phyloP scores from a whole-genome alignment of 176 grass and related monocot species.

The Carex kokanica region DNA sequence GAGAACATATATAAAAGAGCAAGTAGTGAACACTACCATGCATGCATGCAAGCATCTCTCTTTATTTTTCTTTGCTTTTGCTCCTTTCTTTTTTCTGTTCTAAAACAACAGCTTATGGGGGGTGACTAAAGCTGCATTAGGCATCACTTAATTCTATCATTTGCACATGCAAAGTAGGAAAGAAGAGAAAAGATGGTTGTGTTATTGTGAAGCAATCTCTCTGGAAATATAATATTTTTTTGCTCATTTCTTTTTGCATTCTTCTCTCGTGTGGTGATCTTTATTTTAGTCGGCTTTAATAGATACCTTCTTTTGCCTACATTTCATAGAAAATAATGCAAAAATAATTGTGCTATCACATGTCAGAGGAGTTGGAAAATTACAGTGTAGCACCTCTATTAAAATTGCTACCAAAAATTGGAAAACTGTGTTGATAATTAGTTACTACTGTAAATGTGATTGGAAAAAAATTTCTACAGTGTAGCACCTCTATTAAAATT shows the following conservation, averaged over 20 bases:
- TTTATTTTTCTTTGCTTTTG: slow-evolving; percentile 39
- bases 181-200: slow-evolving; percentile 60
- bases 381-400: not conserved
- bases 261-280: not conserved
- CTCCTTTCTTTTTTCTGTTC: slow-evolving; percentile 22
- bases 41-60: slow-evolving; percentile 20
- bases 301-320: not conserved
- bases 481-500: not conserved
- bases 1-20: slow-evolving; percentile 22
- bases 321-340: not conserved
- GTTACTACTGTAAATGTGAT: not conserved
- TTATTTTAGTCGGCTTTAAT: slow-evolving; percentile 34
- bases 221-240: slow-evolving; percentile 38
- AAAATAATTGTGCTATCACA: not conserved
- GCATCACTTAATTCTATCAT: slow-evolving; percentile 40
- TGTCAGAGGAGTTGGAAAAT: not conserved
- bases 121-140: slow-evolving; percentile 35
- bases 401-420: not conserved
- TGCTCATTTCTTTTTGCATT: slow-evolving; percentile 23
- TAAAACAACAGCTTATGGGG: slow-evolving; percentile 30
- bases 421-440: not conserved
- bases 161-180: slow-evolving; percentile 78
- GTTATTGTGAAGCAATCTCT: slow-evolving; percentile 60
- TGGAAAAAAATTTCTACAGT: not conserved
- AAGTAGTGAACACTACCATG: slow-evolving; percentile 15